These are phyloP conservation scores for Tolypocladium pustulatum DNA, from an alignment of 2,329 filamentous ascomycete genomes.

Conservation along the genomic window DNA sequence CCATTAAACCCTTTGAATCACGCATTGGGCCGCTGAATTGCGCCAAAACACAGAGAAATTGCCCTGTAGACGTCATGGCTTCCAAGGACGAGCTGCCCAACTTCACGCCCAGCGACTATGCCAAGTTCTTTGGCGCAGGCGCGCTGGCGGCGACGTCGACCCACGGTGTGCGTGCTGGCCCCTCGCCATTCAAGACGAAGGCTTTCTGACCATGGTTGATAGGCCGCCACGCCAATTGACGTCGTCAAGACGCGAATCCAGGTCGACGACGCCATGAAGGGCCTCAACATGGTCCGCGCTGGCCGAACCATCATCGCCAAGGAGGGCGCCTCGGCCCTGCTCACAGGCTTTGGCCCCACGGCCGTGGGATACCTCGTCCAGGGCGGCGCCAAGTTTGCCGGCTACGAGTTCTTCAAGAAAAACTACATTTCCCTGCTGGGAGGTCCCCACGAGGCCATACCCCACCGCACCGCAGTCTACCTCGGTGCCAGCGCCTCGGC, in stretches of 20 bases:
- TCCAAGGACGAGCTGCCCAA: slow-evolving; percentile 22
- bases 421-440: slow-evolving; percentile 63
- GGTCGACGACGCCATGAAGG: slow-evolving; percentile 78
- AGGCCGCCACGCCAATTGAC: slow-evolving; percentile 44
- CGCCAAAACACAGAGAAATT: background rate
- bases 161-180: slow-evolving; percentile 30
- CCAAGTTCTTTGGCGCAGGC: slow-evolving; percentile 42
- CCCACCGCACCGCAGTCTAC: slow-evolving; percentile 51
- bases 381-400: slow-evolving; percentile 83
- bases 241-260: slow-evolving; percentile 90
- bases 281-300: slow-evolving; percentile 70
- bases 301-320: slow-evolving; percentile 67
- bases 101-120: slow-evolving; percentile 33
- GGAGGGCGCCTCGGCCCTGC: slow-evolving; percentile 69
- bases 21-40: background rate
- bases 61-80: slow-evolving; percentile 9
- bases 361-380: slow-evolving; percentile 83
- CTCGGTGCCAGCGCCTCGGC: slow-evolving; percentile 59
- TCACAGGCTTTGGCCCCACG: slow-evolving; percentile 78
- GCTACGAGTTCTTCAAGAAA: slow-evolving; percentile 93
- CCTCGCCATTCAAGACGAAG: background rate
- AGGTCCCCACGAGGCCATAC: slow-evolving; percentile 32
- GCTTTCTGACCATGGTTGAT: background rate
- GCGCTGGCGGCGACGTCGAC: slow-evolving; percentile 41
- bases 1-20: background rate